A percentile compares a stretch with the other conserved stretches of the same genome.
phyloP scores from a whole-genome alignment of 139 green algal genomes.

The Ostreobium quekettii region DNA sequence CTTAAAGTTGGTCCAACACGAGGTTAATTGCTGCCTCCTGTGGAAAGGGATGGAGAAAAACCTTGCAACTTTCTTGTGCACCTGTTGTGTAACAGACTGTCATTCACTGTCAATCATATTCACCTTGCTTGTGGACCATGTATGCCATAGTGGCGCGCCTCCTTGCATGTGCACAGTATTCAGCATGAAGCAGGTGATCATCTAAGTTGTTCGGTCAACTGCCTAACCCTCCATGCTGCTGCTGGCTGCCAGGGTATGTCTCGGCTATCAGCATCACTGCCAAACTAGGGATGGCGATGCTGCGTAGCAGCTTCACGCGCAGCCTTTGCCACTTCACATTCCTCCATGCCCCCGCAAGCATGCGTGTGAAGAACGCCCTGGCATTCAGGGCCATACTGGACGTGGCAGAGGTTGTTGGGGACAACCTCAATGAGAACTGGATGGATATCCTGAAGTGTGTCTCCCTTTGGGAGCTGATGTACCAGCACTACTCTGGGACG shows the following conservation, averaged over 20 bases:
- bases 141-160: no score
- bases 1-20: no score
- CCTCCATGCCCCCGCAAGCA: slow-evolving; percentile 47
- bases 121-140: no score
- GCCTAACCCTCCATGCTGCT: no score
- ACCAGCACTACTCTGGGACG: slow-evolving; percentile 72
- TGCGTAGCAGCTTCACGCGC: slow-evolving; percentile 80
- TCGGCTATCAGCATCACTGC: slow-evolving; percentile 37
- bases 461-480: slow-evolving; percentile 86
- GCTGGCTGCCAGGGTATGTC: slow-evolving; percentile 3
- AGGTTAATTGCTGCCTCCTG: no score
- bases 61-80: no score
- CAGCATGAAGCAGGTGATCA: no score
- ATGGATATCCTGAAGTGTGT: slow-evolving; percentile 85
- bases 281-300: slow-evolving; percentile 69
- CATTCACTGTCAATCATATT: no score
- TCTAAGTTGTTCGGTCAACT: no score
- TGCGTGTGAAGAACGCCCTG: slow-evolving; percentile 77
- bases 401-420: slow-evolving; percentile 59
- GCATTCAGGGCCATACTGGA: slow-evolving; percentile 73
- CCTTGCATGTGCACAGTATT: no score
- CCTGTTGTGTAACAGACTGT: no score
- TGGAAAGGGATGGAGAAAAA: no score
- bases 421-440: slow-evolving; percentile 75
- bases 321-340: slow-evolving; percentile 67